phyloP scores from a whole-genome alignment of 164 flowering plant species.

The Houttuynia cordata region DNA sequence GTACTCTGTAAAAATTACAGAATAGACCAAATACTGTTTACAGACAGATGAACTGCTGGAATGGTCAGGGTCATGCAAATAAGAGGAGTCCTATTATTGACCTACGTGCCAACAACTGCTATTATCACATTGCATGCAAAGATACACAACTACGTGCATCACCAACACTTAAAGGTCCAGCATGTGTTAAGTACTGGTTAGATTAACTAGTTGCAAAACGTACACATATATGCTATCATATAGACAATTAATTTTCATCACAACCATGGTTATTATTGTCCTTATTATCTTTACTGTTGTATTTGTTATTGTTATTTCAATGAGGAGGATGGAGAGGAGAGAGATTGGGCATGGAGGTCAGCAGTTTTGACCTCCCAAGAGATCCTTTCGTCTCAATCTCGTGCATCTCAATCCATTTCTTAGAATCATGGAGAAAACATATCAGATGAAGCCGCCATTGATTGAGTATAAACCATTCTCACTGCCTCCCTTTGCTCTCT shows the following conservation, averaged over 20 bases:
- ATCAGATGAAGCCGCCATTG: not conserved
- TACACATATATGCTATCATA: too few species aligned
- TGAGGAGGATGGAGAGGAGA: not conserved
- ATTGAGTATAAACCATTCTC: conserved; percentile 7
- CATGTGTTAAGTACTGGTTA: too few species aligned
- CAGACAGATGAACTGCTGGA: not conserved
- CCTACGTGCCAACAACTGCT: not conserved
- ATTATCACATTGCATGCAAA: not conserved
- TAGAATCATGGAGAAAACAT: conserved; percentile 2
- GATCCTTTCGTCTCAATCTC: conserved; percentile 26
- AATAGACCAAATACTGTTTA: too few species aligned
- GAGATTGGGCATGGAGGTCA: too few species aligned
- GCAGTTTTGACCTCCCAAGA: not conserved
- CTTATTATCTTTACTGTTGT: not conserved
- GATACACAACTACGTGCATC: not conserved
- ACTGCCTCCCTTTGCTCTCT: not conserved
- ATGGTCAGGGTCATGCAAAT: not conserved
- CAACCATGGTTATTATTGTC: not conserved
- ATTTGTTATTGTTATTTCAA: not conserved
- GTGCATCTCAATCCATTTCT: conserved; percentile 19
- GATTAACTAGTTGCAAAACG: too few species aligned
- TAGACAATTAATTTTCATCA: not conserved
- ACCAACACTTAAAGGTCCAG: too few species aligned
- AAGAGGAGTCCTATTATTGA: not conserved
- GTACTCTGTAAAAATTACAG: too few species aligned